Percentiles rank a stretch among this genome's conserved stretches.
Evolutionary conservation across 2,329 filamentous ascomycete genomes (phyloP).

Genomic region (Epichloe typhina): DNA sequence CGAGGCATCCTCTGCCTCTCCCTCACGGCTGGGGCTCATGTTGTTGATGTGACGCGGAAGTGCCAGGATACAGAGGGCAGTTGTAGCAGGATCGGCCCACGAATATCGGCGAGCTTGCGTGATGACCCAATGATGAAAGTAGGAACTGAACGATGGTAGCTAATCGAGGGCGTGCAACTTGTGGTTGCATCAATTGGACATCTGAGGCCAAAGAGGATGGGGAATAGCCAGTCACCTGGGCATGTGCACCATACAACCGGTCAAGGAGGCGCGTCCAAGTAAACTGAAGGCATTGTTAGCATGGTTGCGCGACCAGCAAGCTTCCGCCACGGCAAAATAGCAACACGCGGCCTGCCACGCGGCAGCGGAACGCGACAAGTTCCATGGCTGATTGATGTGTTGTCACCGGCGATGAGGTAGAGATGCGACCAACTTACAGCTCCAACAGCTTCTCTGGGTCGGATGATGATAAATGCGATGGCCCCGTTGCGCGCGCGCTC

Average conservation of each 20-base stretch:
- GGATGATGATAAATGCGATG: slow-evolving; percentile 32
- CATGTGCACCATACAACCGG: slow-evolving; percentile 4
- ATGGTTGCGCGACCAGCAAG: slow-evolving; percentile 1
- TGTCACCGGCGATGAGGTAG: not conserved
- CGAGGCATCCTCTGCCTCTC: slow-evolving; percentile 21
- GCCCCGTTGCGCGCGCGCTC: slow-evolving; percentile 18
- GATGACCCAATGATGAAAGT: not conserved
- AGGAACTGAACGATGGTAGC: too few relatives aligned
- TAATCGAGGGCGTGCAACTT: too few relatives aligned
- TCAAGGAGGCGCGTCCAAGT: slow-evolving; percentile 4
- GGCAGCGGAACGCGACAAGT: slow-evolving; percentile 1
- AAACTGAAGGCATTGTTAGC: slow-evolving; percentile 12
- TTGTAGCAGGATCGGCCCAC: not conserved
- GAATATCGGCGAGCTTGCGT: not conserved
- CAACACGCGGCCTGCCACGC: slow-evolving; percentile 3
- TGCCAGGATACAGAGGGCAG: too few relatives aligned
- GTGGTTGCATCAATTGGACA: not conserved
- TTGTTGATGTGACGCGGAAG: slow-evolving; percentile 1
- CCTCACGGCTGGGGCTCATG: slow-evolving; percentile 24
- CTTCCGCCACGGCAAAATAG: slow-evolving; percentile 4
- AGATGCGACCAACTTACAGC: slow-evolving; percentile 21
- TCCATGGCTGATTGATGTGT: slow-evolving; percentile 6
- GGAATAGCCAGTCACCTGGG: not conserved
- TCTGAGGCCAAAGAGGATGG: not conserved
- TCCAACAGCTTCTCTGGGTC: slow-evolving; percentile 16